Evolutionary conservation across 148 eudicot species (phyloP), one percentile per base, ranked within the genome.

Genomic region (Persicaria tinctoria): DNA sequence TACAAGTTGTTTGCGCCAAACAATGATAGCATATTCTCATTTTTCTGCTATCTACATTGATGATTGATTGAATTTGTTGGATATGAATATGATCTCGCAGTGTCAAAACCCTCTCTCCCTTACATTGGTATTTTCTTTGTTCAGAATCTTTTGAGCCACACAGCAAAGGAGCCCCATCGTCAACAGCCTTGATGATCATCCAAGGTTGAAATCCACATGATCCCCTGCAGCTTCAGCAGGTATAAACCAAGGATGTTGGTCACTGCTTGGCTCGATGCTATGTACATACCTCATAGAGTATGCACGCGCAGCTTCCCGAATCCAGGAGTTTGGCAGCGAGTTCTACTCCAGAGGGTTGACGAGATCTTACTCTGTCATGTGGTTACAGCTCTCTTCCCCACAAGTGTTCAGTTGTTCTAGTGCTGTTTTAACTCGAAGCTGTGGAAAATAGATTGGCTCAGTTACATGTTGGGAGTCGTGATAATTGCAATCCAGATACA

Each of bases 341-440:
- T 32, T 32, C 41, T 32, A 32, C 41, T 32, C 41, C 41, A 32
- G 41, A 32, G 41, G 23, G 41, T 44, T 41, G 8, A 5, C 70
- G 14, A 32, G 41, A 63, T 63, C 46, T 66, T 14, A 38, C 41
- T 66, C 18, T 6, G 66, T 85, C 85, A 87, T 68, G 80, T 75
- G 5, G 84, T 78, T 78, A 76, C 60, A 78, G 85, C 41, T 32
- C 41, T 32, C 41, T 32, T 32, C 41, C 89, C 83, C 85, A 72
- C 78, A 88, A 66, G 77, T 73, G 85, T 79, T 76, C 7, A 79
- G 77, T 79, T 89, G 97, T 53, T 50, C 85, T 27, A 90, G 81
- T 17, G 91, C 96, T 14, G 90, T 86, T 79, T 77, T 83, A 71
- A 84, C 88, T 59, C 93, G 96, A 74, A 95, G 97, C 99, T 95